Base-by-base conservation (phyloP, 192 early-diverging fungal species). In the Funneliformis geosporum region DNA sequence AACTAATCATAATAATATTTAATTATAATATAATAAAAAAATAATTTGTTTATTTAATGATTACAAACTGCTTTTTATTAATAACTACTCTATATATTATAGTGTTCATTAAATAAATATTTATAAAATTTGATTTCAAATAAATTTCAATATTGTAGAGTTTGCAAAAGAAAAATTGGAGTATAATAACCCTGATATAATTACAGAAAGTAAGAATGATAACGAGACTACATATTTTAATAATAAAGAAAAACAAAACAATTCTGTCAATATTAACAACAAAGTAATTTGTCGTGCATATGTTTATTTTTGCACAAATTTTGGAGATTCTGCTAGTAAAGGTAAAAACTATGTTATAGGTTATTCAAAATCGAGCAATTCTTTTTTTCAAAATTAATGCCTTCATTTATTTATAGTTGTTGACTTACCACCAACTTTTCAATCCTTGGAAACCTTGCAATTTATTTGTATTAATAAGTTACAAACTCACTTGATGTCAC, bases 81-180 rank as follows among this genome's bases (percentile, higher is more conserved):
- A n/a, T n/a, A n/a, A n/a, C n/a, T n/a, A n/a, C n/a, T n/a, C n/a
- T n/a, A n/a, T n/a, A n/a, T n/a, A n/a, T n/a, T n/a, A n/a, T n/a
- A n/a, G n/a, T n/a, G n/a, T n/a, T n/a, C n/a, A n/a, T n/a, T n/a
- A n/a, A n/a, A n/a, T n/a, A n/a, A n/a, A n/a, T n/a, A n/a, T n/a
- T n/a, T n/a, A n/a, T n/a, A n/a, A n/a, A n/a, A n/a, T n/a, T n/a
- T n/a, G n/a, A n/a, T n/a, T n/a, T n/a, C n/a, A n/a, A n/a, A n/a
- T n/a, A n/a, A n/a, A n/a, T n/a, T n/a, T n/a, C n/a, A n/a, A n/a
- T 33, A 74, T 74, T 40, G 46, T 74, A 55, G 73, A 38, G 2
- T 60, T 74, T 23, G 55, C 33, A 16, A 60, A 74, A 74, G 46
- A 39, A 74, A 60, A 2, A 18, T 1, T 60, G 38, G 10, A 50